phyloP scores from a whole-genome alignment of 257 asterid genomes.

The Rauvolfia tetraphylla region DNA sequence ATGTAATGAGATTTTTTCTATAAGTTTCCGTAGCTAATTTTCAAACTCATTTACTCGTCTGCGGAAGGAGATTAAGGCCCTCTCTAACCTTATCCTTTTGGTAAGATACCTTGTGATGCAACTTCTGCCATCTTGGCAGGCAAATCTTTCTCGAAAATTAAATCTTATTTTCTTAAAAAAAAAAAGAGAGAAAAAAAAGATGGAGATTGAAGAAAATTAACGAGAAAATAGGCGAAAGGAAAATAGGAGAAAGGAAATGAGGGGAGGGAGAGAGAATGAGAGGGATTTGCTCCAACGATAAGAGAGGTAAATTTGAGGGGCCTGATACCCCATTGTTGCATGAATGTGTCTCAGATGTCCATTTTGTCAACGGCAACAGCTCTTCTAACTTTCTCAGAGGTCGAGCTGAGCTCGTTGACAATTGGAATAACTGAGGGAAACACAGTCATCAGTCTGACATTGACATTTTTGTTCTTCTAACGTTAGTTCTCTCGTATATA shows the following conservation, averaged over 20 bases:
- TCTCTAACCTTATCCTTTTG: too few species aligned
- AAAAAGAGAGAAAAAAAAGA: too few species aligned
- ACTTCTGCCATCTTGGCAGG: too few species aligned
- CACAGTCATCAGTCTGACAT: background rate
- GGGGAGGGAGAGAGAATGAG: constrained; percentile 1
- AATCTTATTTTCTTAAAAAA: too few species aligned
- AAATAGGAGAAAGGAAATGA: constrained; percentile 15
- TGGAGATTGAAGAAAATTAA: background rate
- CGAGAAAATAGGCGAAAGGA: background rate
- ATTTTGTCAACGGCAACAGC: constrained; percentile 9
- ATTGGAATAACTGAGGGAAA: background rate
- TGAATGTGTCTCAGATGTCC: constrained; percentile 9
- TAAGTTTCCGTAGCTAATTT: too few species aligned
- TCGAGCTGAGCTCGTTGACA: constrained; percentile 15
- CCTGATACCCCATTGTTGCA: constrained; percentile 5
- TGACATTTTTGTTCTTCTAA: background rate
- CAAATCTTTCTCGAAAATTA: too few species aligned
- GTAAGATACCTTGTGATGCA: too few species aligned
- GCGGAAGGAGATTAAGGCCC: too few species aligned
- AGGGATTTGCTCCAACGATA: background rate
- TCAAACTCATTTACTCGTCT: too few species aligned
- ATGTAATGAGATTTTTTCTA: too few species aligned
- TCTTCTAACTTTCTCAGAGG: constrained; percentile 9
- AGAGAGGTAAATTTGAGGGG: background rate
- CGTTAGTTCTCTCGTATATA: background rate